Percentiles rank a stretch among this genome's conserved stretches.
Evolutionary conservation across 2,329 filamentous ascomycete genomes (phyloP).

Genomic region (Curvularia verruculosa): DNA sequence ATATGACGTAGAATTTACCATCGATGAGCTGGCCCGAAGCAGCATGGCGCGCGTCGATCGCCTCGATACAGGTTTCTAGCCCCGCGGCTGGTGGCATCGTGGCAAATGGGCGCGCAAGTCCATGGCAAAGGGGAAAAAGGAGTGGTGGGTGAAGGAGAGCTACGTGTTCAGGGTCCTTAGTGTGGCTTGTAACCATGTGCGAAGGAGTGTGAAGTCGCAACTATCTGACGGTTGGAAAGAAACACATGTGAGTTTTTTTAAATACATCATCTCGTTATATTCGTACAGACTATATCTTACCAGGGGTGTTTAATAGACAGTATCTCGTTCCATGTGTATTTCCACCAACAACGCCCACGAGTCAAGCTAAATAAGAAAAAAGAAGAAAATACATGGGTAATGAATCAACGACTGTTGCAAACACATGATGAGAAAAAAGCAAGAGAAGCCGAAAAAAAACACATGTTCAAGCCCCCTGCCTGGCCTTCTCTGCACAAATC

Average conservation of each 20-base stretch:
- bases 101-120: background rate
- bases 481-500: conserved; percentile 60
- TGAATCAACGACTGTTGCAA: background rate
- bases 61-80: conserved; percentile 10
- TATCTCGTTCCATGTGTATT: conserved; percentile 2
- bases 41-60: conserved; percentile 13
- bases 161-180: background rate
- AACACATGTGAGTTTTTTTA: too few relatives aligned
- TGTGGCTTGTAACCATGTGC: background rate
- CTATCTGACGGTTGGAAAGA: too few relatives aligned
- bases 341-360: background rate
- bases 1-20: conserved; percentile 41
- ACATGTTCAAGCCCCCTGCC: conserved; percentile 48
- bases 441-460: background rate
- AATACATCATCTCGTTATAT: background rate
- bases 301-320: background rate
- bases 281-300: conserved; percentile 11
- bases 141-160: background rate
- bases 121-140: background rate
- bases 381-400: background rate
- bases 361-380: background rate
- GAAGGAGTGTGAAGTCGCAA: background rate
- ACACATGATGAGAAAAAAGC: background rate
- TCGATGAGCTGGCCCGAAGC: conserved; percentile 4
- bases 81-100: background rate